Percentiles rank a stretch among this genome's conserved stretches.
Evolutionary conservation across 2,329 filamentous ascomycete genomes (phyloP).

Genomic region (Leptodontidium sp.): DNA sequence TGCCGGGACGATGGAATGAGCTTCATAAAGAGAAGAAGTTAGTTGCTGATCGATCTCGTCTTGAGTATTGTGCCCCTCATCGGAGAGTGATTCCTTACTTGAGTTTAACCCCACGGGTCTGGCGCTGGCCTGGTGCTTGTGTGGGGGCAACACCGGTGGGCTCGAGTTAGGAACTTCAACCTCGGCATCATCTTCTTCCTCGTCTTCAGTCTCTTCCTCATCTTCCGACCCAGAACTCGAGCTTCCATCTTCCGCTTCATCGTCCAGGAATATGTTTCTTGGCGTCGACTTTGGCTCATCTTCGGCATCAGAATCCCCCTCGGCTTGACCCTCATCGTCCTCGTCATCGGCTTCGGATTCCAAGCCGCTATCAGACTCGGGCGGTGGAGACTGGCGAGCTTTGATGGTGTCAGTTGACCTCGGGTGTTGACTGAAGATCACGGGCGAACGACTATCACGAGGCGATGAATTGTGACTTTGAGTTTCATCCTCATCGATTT

Average conservation of each 20-base stretch:
- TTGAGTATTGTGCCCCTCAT: conserved; percentile 38
- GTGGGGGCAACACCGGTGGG: conserved; percentile 27
- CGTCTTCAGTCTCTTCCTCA: conserved; percentile 16
- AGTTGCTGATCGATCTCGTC: conserved; percentile 44
- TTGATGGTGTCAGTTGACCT: conserved; percentile 11
- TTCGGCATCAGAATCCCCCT: conserved; percentile 2
- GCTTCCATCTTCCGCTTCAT: conserved; percentile 3
- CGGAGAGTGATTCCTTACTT: conserved; percentile 37
- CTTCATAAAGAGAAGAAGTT: conserved; percentile 44
- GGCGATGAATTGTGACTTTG: conserved; percentile 38
- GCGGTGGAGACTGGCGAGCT: conserved; percentile 13
- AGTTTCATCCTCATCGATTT: conserved; percentile 32
- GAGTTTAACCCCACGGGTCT: conserved; percentile 20
- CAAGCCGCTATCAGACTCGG: conserved; percentile 10
- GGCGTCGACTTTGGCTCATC: not conserved
- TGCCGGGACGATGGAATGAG: conserved; percentile 18
- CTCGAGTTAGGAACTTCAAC: conserved; percentile 33
- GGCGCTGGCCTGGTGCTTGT: conserved; percentile 24
- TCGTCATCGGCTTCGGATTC: conserved; percentile 24
- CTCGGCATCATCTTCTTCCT: conserved; percentile 28
- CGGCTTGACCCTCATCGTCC: conserved; percentile 14
- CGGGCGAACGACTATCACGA: conserved; percentile 44
- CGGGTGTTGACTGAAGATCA: conserved; percentile 39
- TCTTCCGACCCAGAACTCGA: conserved; percentile 14
- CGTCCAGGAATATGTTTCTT: not conserved